Conservation (phyloP, 2,329 filamentous ascomycete species). For the Ustulina deusta region DNA sequence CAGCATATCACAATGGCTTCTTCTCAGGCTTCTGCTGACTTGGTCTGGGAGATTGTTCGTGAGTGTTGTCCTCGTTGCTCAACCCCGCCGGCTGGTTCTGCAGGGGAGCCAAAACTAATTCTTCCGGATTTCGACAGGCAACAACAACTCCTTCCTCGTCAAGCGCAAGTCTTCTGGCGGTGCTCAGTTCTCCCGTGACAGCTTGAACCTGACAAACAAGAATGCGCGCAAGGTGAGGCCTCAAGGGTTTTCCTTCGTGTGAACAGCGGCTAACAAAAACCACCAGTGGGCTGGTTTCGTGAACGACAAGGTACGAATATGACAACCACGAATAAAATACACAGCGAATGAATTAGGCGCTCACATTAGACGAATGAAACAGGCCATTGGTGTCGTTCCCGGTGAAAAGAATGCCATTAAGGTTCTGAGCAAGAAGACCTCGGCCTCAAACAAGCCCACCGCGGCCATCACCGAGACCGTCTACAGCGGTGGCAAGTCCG, state of each 20-base stretch:
- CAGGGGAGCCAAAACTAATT: conserved; percentile 40
- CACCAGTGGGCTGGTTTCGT: conserved; percentile 87
- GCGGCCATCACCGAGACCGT: conserved; percentile 72
- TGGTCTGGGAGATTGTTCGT: conserved; percentile 97
- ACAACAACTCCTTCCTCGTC: conserved; percentile 90
- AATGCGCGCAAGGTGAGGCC: conserved; percentile 84
- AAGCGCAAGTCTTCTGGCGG: conserved; percentile 86
- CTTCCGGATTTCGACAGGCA: conserved; percentile 65
- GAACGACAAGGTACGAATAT: conserved; percentile 83
- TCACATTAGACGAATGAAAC: conserved; percentile 38
- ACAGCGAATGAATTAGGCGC: conserved; percentile 24
- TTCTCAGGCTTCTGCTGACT: conserved; percentile 86
- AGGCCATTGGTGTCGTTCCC: conserved; percentile 86
- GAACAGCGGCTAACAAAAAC: conserved; percentile 52
- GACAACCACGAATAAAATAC: conserved; percentile 14
- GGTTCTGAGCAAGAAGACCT: conserved; percentile 86
- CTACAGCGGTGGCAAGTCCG: conserved; percentile 78
- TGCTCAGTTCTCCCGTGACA: conserved; percentile 92
- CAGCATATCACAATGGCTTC: conserved; percentile 66
- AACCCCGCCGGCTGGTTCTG: conserved; percentile 4
- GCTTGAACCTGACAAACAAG: conserved; percentile 92
- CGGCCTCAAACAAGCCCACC: conserved; percentile 78
- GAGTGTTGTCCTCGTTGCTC: conserved; percentile 61
- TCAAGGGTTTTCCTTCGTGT: conserved; percentile 2
- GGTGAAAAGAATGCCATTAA: conserved; percentile 83